Percentiles rank a stretch among this genome's conserved stretches.
These are phyloP conservation scores for Solanum clarkiae DNA, from an alignment of 257 asterid species.

Conservation along the genomic window DNA sequence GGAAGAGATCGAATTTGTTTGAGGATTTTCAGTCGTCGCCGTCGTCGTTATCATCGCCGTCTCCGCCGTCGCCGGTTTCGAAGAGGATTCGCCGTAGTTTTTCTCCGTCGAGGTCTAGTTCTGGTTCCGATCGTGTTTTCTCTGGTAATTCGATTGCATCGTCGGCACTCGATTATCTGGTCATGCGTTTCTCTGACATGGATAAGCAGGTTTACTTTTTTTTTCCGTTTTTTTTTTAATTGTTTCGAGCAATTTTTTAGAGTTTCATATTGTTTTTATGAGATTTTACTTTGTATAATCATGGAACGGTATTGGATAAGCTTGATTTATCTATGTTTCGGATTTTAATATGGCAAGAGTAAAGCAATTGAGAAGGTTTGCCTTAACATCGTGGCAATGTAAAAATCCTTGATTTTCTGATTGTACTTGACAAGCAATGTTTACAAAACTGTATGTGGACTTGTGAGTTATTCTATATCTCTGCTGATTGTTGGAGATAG, in stretches of 20 bases:
- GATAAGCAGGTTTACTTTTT: constrained; percentile 55
- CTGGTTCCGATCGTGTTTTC: neutral
- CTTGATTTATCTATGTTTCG: neutral
- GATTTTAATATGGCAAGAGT: neutral
- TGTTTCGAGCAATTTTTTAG: neutral
- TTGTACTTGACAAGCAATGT: neutral
- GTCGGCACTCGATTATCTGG: constrained; percentile 51
- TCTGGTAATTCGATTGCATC: neutral
- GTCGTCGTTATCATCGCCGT: constrained; percentile 18
- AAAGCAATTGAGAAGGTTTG: neutral
- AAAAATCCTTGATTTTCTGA: neutral
- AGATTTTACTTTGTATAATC: neutral
- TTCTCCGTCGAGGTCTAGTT: constrained; percentile 44
- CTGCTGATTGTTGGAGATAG: neutral
- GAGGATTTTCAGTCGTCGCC: constrained; percentile 53
- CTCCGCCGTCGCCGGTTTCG: constrained; percentile 33
- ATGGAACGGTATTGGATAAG: neutral
- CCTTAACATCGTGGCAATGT: neutral
- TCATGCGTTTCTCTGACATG: constrained; percentile 68
- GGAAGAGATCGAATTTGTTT: constrained; percentile 90
- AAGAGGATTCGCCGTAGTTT: constrained; percentile 71
- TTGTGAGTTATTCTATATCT: neutral
- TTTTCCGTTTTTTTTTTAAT: neutral
- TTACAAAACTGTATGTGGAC: neutral
- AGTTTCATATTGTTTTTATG: neutral